Base-by-base conservation (phyloP, 352 stramenopile genomes). In the Phytophthora meadii region DNA sequence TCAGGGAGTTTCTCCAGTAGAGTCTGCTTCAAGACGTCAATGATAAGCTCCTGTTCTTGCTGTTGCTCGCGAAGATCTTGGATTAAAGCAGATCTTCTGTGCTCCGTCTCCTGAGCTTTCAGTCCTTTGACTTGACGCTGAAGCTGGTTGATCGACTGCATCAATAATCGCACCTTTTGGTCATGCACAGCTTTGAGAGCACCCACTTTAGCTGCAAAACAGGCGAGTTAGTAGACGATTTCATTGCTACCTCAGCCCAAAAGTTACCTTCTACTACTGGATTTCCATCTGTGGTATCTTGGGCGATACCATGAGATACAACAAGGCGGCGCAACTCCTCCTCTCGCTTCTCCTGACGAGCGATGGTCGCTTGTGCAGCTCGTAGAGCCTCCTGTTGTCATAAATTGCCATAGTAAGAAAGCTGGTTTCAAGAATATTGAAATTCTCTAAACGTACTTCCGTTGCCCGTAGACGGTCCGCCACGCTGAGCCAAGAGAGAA, bases 101-200 rank as follows among this genome's bases (percentile, higher is more conserved):
- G 89, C 50, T 97, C 90, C 39, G 94, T 95, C 53, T 92, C 86
- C 54, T 97, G 87, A 9, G 85, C 61, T 63, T 89, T 94, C 8
- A 95, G 68, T 2, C 62, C 53, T 57, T 86, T 72, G 17, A 96
- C 52, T 56, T 96, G 83, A 15, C 91, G 78, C 46, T 94, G 88
- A 7, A 97, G 72, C 54, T 94, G 76, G 48, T 84, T 81, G 54
- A 97, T 94, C 41, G 82, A 94, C 49, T 86, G 87, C 89, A 97
- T 94, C 15, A 97, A 58, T 27, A 76, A 76, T n/a, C 84, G 80
- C n/a, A 93, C 85, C 70, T 92, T 92, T 51, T 82, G 76, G 39
- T 89, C 78, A 37, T 94, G 82, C 27, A 82, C 69, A 14, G 70
- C 76, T 71, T 90, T 92, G 25, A 90, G 77, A 11, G 84, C 82